phyloP scores from a whole-genome alignment of 306 rosid genomes.

The Cucurbita maxima region DNA sequence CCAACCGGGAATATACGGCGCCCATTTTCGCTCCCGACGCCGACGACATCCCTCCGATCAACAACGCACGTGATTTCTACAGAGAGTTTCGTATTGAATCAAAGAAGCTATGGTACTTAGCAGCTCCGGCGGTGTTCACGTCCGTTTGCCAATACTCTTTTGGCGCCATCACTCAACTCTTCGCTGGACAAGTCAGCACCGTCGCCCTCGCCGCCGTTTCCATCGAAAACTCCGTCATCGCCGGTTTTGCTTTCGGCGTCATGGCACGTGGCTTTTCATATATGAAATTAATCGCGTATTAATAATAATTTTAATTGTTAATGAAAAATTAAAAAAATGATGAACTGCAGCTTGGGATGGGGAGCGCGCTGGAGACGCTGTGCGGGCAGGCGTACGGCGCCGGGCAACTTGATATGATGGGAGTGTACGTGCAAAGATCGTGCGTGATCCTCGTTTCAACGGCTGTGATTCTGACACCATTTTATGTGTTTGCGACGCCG shows the following conservation, averaged over 20 bases:
- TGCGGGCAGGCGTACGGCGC: slow-evolving; percentile 92
- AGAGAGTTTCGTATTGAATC: slow-evolving; percentile 35
- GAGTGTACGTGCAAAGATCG: slow-evolving; percentile 80
- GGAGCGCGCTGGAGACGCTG: slow-evolving; percentile 77
- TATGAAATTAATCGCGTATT: background rate
- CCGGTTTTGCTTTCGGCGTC: slow-evolving; percentile 76
- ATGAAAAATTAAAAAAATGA: background rate
- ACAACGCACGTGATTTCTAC: slow-evolving; percentile 22
- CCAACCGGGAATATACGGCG: slow-evolving; percentile 10
- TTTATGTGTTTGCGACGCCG: slow-evolving; percentile 44
- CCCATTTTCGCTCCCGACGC: slow-evolving; percentile 31
- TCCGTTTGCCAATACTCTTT: slow-evolving; percentile 70
- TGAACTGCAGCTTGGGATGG: slow-evolving; percentile 62
- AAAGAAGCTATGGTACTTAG: slow-evolving; percentile 79
- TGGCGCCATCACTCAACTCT: slow-evolving; percentile 67
- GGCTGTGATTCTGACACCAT: slow-evolving; percentile 17
- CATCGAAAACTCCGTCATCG: slow-evolving; percentile 76
- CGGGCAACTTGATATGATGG: slow-evolving; percentile 61
- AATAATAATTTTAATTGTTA: background rate
- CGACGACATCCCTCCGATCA: slow-evolving; percentile 48
- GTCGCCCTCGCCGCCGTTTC: slow-evolving; percentile 76
- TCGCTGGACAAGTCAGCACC: slow-evolving; percentile 71
- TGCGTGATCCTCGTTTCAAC: slow-evolving; percentile 55
- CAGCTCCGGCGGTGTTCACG: slow-evolving; percentile 88
- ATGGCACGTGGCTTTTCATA: slow-evolving; percentile 23